Evolutionary conservation across 257 asterid species (phyloP), one percentile per base, ranked within the genome.

Genomic region (Buddleja alternifolia): DNA sequence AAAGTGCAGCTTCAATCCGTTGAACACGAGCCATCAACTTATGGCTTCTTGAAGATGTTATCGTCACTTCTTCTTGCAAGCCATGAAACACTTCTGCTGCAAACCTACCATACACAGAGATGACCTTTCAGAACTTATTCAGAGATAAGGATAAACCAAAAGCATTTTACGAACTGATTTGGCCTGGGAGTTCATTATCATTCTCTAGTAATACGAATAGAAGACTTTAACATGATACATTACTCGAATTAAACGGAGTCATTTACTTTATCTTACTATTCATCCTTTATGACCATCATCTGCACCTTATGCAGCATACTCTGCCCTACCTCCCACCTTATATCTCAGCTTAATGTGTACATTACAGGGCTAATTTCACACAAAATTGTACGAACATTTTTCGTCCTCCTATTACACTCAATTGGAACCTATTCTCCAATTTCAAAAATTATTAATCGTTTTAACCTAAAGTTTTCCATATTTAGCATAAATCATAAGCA

Each of bases 41-140:
- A 64, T 75, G 93, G 96, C 96, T 90, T 84, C 99, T 80, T 4
- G 96, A 80, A 63, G 91, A 85, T 60, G 96, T 89, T 61, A 74
- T 73, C 63, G 76, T 78, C 45, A 93, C 95, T 73, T 93, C 91
- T 80, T 90, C 99, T 78, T 93, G 97, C 82, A 93, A 80, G 39
- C 97, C 96, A 81, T 93, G 99, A 74, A 93, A 93, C 58, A 93
- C 87, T 70, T 93, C 96, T 25, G 90, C 97, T 60, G 99, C 97
- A 87, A 93, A 93, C 72, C 99, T 93, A 83, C 82, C 81, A 77
- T 40, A 67, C 44, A 67, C 62, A 75, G 67, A 77, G 71, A 60
- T 20, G 63, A 50, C 25, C 71, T 60, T 69, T 86, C 69, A 86
- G 78, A 29, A 29, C 34, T 1, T 29, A 29, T 29, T 29, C 34